phyloP scores from a whole-genome alignment of 1,139 yeast species.

The Kurtzmaniella quercitrusa region DNA sequence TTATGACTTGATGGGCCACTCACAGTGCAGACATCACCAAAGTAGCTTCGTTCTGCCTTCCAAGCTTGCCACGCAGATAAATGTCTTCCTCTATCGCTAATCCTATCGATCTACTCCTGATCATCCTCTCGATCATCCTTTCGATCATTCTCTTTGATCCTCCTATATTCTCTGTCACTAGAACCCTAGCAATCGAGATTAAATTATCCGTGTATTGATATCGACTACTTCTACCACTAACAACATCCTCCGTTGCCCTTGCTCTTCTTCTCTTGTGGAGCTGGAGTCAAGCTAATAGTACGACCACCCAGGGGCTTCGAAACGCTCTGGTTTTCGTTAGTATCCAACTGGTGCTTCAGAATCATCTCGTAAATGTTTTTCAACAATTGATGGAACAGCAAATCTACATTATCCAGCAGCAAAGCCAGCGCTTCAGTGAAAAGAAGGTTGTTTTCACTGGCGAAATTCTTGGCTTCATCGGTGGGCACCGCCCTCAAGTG shows the following conservation, averaged over 20 bases:
- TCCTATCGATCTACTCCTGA: too few species aligned
- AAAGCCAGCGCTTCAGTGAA: conserved; percentile 98
- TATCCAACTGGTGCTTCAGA: conserved; percentile 79
- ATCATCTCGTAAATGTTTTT: conserved; percentile 93
- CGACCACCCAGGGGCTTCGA: conserved; percentile 69
- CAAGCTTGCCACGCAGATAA: too few species aligned
- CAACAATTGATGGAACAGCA: conserved; percentile 87
- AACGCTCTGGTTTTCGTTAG: conserved; percentile 42
- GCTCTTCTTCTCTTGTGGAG: conserved; percentile 74
- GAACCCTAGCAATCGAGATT: too few species aligned
- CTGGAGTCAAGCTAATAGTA: conserved; percentile 89
- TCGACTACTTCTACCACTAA: conserved; percentile 19
- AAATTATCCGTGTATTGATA: background rate
- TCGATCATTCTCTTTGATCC: too few species aligned
- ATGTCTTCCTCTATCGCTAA: too few species aligned
- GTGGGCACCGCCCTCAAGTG: conserved; percentile 97
- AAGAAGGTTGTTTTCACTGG: conserved; percentile 84
- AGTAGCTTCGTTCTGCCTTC: too few species aligned
- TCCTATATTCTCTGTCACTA: background rate
- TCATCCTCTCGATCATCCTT: too few species aligned
- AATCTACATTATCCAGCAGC: conserved; percentile 91
- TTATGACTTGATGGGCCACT: too few species aligned
- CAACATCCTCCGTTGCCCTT: conserved; percentile 65
- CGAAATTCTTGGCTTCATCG: conserved; percentile 94
- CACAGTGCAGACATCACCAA: too few species aligned